Base-by-base conservation (phyloP, 164 flowering plant species). In the Aristolochia californica region DNA sequence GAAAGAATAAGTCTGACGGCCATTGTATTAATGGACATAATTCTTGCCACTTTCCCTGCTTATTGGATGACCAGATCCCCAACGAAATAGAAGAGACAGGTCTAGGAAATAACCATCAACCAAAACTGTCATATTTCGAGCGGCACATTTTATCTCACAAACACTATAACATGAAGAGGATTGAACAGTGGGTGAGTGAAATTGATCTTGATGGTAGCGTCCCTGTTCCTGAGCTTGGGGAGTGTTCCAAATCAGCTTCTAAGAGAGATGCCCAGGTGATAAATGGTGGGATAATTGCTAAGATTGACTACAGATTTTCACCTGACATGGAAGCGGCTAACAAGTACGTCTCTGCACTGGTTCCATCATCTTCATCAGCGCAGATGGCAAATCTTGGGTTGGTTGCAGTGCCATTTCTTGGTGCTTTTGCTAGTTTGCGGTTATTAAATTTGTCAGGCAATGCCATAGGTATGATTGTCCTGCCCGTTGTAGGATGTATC, bases 381-480 rank as follows among this genome's bases (percentile, higher is more conserved):
- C 99, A 87, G 65, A 75, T 93, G 65, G 71, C 82, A 71, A 93
- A 89, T 72, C 83, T 83, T 71, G 97, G 99, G 18, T 67, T 93
- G 78, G 83, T 72, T 58, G 85, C 77, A 28, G 75, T 93, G 62
- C 99, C 99, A 17, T 80, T 83, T 68, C 81, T 93, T 43, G 77
- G 91, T 66, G 84, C 48, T 47, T 83, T 80, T 63, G 71, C 73
- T 51, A 80, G 88, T 62, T 91, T 93, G 40, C 82, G 85, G 45
- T 74, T 89, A 7, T 78, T 93, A 65, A 83, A 88, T 67, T 70
- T 93, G 66, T 93, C 98, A 7, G 78, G 77, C 71, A 88, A 93
- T 61, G 74, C 62, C 45, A 81, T 93, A 70, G 95, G 98, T 93
- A 28, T 47, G 15, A 30, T 18, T 59, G 15, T 27, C 89, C 50